Percentiles rank a stretch among this genome's conserved stretches.
phyloP scores from a whole-genome alignment of 306 rosid species.

The Pyrus betulifolia region DNA sequence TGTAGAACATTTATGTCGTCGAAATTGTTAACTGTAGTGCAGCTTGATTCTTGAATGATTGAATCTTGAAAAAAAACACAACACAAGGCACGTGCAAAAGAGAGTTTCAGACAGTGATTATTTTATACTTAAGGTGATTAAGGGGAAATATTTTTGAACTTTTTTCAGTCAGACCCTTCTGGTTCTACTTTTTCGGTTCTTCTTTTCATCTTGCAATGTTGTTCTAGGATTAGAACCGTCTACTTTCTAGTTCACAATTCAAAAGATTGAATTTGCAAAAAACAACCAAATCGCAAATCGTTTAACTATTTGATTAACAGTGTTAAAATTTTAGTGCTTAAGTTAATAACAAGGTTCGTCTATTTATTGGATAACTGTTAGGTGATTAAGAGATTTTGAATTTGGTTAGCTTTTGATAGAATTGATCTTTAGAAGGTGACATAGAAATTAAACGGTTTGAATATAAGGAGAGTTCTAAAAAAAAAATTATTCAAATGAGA shows the following conservation, averaged over 20 bases:
- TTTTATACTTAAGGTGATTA: background rate
- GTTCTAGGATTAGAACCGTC: too few relatives aligned
- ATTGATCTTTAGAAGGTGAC: background rate
- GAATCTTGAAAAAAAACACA: background rate
- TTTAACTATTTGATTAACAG: background rate
- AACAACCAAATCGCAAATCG: too few relatives aligned
- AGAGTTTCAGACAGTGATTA: too few relatives aligned
- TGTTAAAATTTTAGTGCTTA: background rate
- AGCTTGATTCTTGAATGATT: background rate
- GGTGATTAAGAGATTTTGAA: background rate
- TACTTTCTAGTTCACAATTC: background rate
- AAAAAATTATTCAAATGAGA: too few relatives aligned
- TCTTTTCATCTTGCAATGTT: background rate
- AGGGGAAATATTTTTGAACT: background rate
- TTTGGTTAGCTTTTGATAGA: background rate
- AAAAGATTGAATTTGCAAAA: too few relatives aligned
- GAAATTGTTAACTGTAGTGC: background rate
- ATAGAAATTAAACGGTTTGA: too few relatives aligned
- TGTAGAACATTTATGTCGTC: background rate
- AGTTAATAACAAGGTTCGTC: background rate
- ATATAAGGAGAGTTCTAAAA: too few relatives aligned
- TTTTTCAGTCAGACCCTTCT: too few relatives aligned
- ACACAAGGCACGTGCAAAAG: background rate
- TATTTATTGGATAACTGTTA: too few relatives aligned
- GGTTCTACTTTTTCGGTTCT: background rate